phyloP scores from a whole-genome alignment of 208 protist genomes.

The Leishmania arabica region DNA sequence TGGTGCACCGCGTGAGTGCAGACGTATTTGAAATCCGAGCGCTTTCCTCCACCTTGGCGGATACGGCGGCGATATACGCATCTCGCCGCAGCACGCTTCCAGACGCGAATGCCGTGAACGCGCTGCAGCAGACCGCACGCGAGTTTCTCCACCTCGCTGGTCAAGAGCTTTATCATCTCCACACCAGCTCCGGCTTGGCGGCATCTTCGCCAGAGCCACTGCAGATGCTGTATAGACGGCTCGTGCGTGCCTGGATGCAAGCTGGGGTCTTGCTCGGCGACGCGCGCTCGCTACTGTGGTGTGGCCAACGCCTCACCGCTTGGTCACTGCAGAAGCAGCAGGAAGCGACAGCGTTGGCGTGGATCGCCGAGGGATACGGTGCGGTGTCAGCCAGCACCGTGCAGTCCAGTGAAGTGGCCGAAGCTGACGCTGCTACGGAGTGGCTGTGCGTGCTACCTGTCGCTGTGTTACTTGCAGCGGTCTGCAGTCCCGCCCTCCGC shows the following conservation, averaged over 20 bases:
- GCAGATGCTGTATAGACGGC: not conserved
- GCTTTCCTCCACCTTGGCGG: not conserved
- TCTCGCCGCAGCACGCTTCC: not conserved
- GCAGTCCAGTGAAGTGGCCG: not conserved
- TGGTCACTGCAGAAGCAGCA: not conserved
- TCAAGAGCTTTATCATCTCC: slow-evolving; percentile 4
- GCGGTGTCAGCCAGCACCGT: not conserved
- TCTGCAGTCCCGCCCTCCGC: not conserved
- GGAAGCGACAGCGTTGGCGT: not conserved
- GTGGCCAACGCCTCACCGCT: slow-evolving; percentile 11
- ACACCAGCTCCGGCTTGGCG: not conserved
- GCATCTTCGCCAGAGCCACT: not conserved
- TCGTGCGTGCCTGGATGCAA: slow-evolving; percentile 30
- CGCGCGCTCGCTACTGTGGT: slow-evolving; percentile 8
- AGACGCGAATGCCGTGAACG: not conserved
- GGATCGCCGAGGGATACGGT: not conserved
- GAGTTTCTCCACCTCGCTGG: slow-evolving; percentile 17
- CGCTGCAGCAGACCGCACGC: slow-evolving; percentile 4
- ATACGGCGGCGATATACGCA: not conserved
- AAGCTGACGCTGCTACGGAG: not conserved
- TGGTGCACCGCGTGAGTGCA: not conserved
- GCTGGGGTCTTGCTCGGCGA: slow-evolving; percentile 28
- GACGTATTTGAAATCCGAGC: not conserved
- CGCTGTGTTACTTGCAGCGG: not conserved
- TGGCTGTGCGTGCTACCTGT: slow-evolving; percentile 23